Percentiles rank a stretch among this genome's conserved stretches.
Evolutionary conservation across 495 filamentous ascomycete species (phyloP).

Genomic region (Podospora australis): DNA sequence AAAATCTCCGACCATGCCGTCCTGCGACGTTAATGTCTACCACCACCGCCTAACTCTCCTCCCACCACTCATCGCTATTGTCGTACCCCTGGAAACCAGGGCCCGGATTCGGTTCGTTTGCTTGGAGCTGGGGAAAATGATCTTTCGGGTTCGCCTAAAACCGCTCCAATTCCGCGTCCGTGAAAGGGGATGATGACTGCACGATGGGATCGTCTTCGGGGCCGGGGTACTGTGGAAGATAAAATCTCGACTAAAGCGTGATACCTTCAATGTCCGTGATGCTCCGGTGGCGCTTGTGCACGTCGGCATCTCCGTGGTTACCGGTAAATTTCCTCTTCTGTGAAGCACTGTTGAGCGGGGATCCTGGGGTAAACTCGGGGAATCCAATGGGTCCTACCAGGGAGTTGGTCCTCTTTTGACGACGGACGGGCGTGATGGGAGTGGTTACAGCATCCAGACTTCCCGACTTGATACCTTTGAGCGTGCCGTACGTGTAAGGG

Average conservation of each 20-base stretch:
- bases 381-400: slow-evolving; percentile 13
- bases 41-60: background rate
- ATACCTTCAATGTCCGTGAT: slow-evolving; percentile 35
- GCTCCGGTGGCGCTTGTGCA: slow-evolving; percentile 47
- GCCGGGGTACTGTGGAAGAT: too few species aligned
- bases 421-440: slow-evolving; percentile 48
- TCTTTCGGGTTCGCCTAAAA: background rate
- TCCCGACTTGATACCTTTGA: slow-evolving; percentile 50
- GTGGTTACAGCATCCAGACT: slow-evolving; percentile 48
- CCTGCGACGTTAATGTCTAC: slow-evolving; percentile 24
- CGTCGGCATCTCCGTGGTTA: slow-evolving; percentile 19
- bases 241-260: slow-evolving; percentile 12
- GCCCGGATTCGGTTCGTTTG: background rate
- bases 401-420: slow-evolving; percentile 36
- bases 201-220: too few species aligned
- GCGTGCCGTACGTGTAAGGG: slow-evolving; percentile 43
- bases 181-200: too few species aligned
- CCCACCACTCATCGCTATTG: background rate
- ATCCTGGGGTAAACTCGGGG: slow-evolving; percentile 27
- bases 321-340: slow-evolving; percentile 46
- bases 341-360: slow-evolving; percentile 32
- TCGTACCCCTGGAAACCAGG: background rate
- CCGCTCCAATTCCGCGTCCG: too few species aligned
- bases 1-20: slow-evolving; percentile 28
- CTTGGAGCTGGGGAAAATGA: background rate